phyloP scores from a whole-genome alignment of 2,329 filamentous ascomycete genomes.

The Mycosphaerelloides madeirae region DNA sequence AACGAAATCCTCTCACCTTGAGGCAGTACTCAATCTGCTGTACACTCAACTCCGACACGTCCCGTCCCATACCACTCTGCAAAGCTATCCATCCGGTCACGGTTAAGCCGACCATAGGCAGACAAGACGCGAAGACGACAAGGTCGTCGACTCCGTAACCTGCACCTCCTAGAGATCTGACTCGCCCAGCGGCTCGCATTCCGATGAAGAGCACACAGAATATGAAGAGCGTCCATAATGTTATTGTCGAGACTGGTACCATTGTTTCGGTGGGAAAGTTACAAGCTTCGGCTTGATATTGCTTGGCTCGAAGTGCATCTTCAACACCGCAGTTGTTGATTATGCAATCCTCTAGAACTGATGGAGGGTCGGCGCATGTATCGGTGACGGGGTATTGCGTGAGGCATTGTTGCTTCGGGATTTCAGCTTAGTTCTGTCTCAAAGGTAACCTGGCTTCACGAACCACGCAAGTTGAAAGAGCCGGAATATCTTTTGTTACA shows the following conservation, averaged over 20 bases:
- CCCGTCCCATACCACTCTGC: conserved; percentile 3
- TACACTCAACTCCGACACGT: conserved; percentile 7
- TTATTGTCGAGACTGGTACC: not conserved
- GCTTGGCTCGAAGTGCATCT: conserved; percentile 2
- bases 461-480: too few relatives aligned
- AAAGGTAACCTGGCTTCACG: too few relatives aligned
- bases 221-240: conserved; percentile 3
- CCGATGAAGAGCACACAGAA: conserved; percentile 3
- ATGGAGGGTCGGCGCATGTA: too few relatives aligned
- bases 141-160: conserved; percentile 11
- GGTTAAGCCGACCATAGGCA: conserved; percentile 6
- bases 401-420: too few relatives aligned
- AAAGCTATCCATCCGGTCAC: conserved; percentile 1
- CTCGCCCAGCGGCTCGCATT: conserved; percentile 1
- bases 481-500: too few relatives aligned
- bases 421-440: too few relatives aligned
- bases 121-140: not conserved
- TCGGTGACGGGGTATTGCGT: too few relatives aligned
- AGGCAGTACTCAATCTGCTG: not conserved
- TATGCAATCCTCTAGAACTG: too few relatives aligned
- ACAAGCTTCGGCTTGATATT: conserved; percentile 7
- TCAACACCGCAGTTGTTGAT: not conserved
- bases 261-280: conserved; percentile 1
- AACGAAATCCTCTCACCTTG: conserved; percentile 1
- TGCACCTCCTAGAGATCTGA: conserved; percentile 3